Evolutionary conservation across 805 yeast species (phyloP).

Genomic region (Torulaspora quercuum): DNA sequence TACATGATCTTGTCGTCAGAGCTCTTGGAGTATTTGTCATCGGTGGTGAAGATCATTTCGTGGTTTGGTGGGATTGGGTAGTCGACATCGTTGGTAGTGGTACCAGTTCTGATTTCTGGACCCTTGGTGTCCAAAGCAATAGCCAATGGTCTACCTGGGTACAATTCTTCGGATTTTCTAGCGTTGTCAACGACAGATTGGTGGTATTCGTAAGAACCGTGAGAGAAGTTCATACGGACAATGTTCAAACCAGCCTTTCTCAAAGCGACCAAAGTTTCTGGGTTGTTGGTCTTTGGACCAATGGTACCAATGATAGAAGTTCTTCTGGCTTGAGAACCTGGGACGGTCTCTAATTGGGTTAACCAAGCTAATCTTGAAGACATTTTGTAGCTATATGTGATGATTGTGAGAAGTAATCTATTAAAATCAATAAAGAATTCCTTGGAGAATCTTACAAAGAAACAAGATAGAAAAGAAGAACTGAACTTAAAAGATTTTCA

Average conservation of each 20-base stretch:
- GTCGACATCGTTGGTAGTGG: conserved; percentile 76
- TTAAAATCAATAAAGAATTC: conserved; percentile 11
- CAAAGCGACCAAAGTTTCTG: conserved; percentile 76
- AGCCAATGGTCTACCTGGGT: conserved; percentile 95
- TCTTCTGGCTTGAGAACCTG: conserved; percentile 81
- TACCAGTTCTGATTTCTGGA: conserved; percentile 99
- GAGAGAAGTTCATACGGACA: conserved; percentile 98
- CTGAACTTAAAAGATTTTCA: not conserved
- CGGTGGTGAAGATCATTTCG: conserved; percentile 91
- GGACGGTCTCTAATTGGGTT: conserved; percentile 71
- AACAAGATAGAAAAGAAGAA: conserved; percentile 1
- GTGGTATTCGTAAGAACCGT: conserved; percentile 97
- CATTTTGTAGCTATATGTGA: conserved; percentile 31
- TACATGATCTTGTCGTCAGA: conserved; percentile 81
- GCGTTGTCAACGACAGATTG: conserved; percentile 95
- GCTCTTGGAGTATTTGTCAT: conserved; percentile 65
- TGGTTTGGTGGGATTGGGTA: conserved; percentile 81
- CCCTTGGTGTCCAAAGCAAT: conserved; percentile 99
- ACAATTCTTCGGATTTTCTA: conserved; percentile 84
- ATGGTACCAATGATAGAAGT: conserved; percentile 97
- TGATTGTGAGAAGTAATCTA: conserved; percentile 11
- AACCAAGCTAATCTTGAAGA: conserved; percentile 74
- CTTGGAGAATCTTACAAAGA: conserved; percentile 3
- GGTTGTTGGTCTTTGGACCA: conserved; percentile 95
- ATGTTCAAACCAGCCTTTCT: conserved; percentile 98